Base-by-base conservation (phyloP, 352 stramenopile species). In the Poterioochromonas sp. region DNA sequence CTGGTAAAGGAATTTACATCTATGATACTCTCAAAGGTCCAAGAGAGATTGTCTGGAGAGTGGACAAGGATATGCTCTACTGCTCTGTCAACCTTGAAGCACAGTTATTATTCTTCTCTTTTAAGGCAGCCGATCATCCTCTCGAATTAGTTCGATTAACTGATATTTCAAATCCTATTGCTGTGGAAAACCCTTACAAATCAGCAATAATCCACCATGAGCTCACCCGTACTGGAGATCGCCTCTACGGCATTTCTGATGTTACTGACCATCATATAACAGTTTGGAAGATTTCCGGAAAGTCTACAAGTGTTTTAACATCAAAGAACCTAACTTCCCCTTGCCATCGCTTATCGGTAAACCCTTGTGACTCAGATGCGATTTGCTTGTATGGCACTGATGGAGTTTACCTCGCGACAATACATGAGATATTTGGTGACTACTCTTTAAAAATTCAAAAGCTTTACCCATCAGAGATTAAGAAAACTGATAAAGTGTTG, bases 1-100 rank as follows among this genome's bases (percentile, higher is more conserved):
- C n/a, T n/a, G 43, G 39, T n/a, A 51, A 54, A 44, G 37, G 65
- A 15, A 5, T 74, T 35, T 74, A 34, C n/a, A 35, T 74, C 65
- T 58, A 35, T 54, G 65, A 74, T 54, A 35, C n/a, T 35, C 5
- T 37, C 37, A 74, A 74, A 39, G 65, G 65, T 3, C 65, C 65
- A n/a, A 3, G 41, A 35, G 65, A 74, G 5, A 35, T 74, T 1
- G 1, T 58, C 1, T 74, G 65, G 65, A 3, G 29, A 12, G 8
- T 26, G 2, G 65, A 58, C 1, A 51, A 54, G 12, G 65, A 34
- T 37, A 15, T 73, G 5, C 35, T 5, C 15, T 32, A 44, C 5
- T 51, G 5, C 11, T 8, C 63, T 32, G 11, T 29, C 26, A 40
- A 73, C 40, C 5, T 47, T 20, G 63, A 40, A 26, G 11, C 8